phyloP scores from a whole-genome alignment of 2,329 filamentous ascomycete species.

The Verticillium zaregamsianum region DNA sequence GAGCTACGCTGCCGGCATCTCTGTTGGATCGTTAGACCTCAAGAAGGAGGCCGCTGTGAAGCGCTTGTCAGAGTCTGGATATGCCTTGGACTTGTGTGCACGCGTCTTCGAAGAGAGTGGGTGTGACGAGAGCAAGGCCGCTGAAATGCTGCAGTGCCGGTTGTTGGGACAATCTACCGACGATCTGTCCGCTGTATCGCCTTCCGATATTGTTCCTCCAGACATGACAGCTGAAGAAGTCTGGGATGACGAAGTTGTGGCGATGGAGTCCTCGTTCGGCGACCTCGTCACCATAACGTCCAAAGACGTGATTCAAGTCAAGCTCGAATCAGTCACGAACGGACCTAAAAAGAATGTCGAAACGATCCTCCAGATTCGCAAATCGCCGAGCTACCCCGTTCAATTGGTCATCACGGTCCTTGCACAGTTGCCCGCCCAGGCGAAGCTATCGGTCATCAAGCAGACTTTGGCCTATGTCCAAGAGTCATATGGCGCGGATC shows the following conservation, averaged over 20 bases:
- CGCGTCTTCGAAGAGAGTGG: slow-evolving; percentile 67
- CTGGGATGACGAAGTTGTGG: slow-evolving; percentile 84
- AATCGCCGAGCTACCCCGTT: slow-evolving; percentile 69
- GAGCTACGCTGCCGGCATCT: slow-evolving; percentile 85
- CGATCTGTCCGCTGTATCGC: slow-evolving; percentile 8
- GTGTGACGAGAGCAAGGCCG: slow-evolving; percentile 72
- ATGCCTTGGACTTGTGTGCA: slow-evolving; percentile 78
- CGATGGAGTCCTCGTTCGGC: slow-evolving; percentile 81
- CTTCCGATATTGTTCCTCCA: slow-evolving; percentile 8
- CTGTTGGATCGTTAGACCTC: slow-evolving; percentile 76
- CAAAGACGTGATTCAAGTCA: slow-evolving; percentile 64
- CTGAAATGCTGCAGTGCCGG: slow-evolving; percentile 68
- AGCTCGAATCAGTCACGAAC: slow-evolving; percentile 53
- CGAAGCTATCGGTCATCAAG: slow-evolving; percentile 82
- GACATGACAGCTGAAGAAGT: slow-evolving; percentile 48
- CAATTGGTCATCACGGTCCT: slow-evolving; percentile 66
- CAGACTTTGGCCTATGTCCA: slow-evolving; percentile 69
- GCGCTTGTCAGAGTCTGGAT: slow-evolving; percentile 76
- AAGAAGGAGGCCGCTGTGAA: slow-evolving; percentile 79
- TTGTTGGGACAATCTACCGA: slow-evolving; percentile 3
- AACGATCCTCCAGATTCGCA: slow-evolving; percentile 62
- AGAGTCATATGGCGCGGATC: slow-evolving; percentile 70
- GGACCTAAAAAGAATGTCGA: slow-evolving; percentile 46
- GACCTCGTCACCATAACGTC: slow-evolving; percentile 63
- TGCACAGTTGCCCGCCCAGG: slow-evolving; percentile 79